phyloP scores from a whole-genome alignment of 768 basidiomycete genomes.

The Austroboletus festivus region DNA sequence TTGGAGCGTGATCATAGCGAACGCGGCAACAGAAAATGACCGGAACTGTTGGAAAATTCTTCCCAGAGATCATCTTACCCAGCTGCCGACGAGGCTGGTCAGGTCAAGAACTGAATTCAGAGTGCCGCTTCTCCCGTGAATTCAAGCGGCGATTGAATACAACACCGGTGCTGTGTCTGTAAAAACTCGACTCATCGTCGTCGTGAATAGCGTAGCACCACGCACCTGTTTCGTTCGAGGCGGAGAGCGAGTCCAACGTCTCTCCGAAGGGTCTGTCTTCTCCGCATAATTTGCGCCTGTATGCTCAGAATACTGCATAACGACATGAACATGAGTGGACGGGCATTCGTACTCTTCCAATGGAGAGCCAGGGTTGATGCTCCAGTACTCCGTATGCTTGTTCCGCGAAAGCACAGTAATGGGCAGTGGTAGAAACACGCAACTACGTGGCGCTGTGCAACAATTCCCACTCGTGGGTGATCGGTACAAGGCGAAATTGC shows the following conservation, averaged over 20 bases:
- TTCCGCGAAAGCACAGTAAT: slow-evolving; percentile 3
- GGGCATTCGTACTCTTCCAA: neutral
- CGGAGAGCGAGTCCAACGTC: neutral
- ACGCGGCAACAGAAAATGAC: neutral
- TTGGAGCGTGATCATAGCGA: neutral
- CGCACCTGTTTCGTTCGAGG: neutral
- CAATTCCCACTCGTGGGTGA: slow-evolving; percentile 23
- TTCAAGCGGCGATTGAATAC: slow-evolving; percentile 19
- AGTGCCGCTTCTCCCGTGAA: neutral
- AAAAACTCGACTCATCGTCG: slow-evolving; percentile 9
- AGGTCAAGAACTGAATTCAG: neutral
- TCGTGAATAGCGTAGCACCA: slow-evolving; percentile 2
- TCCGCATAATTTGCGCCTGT: neutral
- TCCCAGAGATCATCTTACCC: neutral
- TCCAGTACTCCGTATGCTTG: neutral
- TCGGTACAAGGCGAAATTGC: slow-evolving; percentile 13
- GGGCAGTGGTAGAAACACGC: slow-evolving; percentile 14
- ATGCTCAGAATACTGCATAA: neutral
- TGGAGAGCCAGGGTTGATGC: neutral
- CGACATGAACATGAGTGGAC: neutral
- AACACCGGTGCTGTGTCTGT: slow-evolving; percentile 2
- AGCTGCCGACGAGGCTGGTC: slow-evolving; percentile 16
- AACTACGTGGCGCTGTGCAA: slow-evolving; percentile 9
- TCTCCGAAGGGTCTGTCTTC: neutral
- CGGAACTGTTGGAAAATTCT: neutral